Evolutionary conservation across 257 asterid species (phyloP).

Genomic region (Solanum raphanifolium): DNA sequence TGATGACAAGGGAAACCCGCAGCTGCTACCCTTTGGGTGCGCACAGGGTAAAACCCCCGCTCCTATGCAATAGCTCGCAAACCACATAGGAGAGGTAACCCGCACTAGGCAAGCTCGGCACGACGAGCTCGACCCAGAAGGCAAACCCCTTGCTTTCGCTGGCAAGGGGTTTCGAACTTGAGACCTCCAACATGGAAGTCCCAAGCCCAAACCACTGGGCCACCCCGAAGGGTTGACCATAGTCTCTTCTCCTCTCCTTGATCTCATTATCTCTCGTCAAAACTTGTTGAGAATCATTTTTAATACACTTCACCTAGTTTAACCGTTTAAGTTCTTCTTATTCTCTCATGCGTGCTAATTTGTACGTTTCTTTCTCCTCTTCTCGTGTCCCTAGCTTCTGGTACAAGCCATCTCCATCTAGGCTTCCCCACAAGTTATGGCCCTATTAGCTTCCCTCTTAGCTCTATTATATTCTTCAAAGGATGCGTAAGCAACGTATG

Average conservation of each 20-base stretch:
- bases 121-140: no score
- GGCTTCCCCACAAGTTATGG: not conserved
- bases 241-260: not conserved
- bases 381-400: not conserved
- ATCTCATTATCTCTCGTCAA: not conserved
- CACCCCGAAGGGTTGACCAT: not conserved
- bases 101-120: no score
- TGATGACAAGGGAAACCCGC: no score
- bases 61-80: no score
- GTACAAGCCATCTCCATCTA: not conserved
- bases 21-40: no score
- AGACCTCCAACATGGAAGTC: no score
- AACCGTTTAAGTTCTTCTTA: not conserved
- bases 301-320: not conserved
- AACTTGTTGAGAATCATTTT: not conserved
- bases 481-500: not conserved
- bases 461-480: not conserved
- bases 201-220: no score
- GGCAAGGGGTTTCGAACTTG: no score
- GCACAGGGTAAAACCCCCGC: no score
- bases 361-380: not conserved
- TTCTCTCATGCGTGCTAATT: not conserved
- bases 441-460: not conserved
- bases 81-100: no score
- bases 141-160: no score